Percentiles rank a stretch among this genome's conserved stretches.
Conservation (phyloP, 2,329 filamentous ascomycete genomes). For the Xylaria sp. region DNA sequence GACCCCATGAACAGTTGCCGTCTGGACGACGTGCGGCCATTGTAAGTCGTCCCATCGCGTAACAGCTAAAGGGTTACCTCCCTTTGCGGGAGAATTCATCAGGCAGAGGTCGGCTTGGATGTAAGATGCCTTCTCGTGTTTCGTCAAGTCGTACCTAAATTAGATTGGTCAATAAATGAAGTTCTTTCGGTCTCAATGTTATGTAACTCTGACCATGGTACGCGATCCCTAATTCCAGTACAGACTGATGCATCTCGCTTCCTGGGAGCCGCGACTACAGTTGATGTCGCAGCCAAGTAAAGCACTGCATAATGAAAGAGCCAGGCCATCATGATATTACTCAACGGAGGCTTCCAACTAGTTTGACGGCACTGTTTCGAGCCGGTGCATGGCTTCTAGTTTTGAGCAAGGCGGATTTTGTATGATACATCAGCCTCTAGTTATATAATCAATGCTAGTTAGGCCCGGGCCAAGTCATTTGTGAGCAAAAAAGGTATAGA, state of each 20-base stretch:
- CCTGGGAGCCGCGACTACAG: constrained; percentile 5
- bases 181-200: neutral
- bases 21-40: constrained; percentile 29
- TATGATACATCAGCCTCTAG: neutral
- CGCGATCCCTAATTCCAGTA: constrained; percentile 11
- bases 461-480: neutral
- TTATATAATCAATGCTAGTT: neutral
- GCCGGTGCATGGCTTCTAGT: neutral
- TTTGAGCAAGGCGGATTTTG: neutral
- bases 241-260: constrained; percentile 22
- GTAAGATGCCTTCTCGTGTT: constrained; percentile 23
- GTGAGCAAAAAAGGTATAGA: neutral
- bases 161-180: neutral
- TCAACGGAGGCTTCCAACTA: neutral
- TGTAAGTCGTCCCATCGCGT: constrained; percentile 32
- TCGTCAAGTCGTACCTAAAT: constrained; percentile 4
- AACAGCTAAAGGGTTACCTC: constrained; percentile 9
- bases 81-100: constrained; percentile 22
- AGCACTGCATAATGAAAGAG: neutral
- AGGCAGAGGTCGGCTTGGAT: constrained; percentile 32
- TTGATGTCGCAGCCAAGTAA: constrained; percentile 9
- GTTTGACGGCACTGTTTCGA: no score
- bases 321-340: neutral
- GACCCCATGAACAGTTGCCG: constrained; percentile 21
- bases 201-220: constrained; percentile 14